These are phyloP conservation scores for Lineolata rhizophorae DNA, from an alignment of 495 filamentous ascomycete genomes.

Conservation along the genomic window DNA sequence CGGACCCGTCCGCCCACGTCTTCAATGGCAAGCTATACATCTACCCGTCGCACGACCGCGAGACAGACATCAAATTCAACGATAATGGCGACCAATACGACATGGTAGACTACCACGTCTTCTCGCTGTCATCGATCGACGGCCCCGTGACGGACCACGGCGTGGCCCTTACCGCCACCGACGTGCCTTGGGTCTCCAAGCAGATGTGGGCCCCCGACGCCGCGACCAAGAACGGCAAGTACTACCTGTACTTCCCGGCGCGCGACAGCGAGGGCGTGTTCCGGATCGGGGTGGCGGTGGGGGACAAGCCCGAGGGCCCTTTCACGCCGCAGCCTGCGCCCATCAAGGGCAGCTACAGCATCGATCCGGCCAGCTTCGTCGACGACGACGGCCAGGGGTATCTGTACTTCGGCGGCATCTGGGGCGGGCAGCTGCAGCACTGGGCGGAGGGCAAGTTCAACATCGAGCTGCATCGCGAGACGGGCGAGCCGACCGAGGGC, in stretches of 20 bases:
- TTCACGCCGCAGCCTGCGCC: slow-evolving; percentile 34
- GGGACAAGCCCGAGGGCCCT: slow-evolving; percentile 30
- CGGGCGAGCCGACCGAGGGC: slow-evolving; percentile 20
- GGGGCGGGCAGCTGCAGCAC: slow-evolving; percentile 49
- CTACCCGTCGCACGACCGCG: slow-evolving; percentile 44
- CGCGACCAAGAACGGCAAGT: slow-evolving; percentile 33
- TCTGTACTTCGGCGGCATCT: slow-evolving; percentile 43
- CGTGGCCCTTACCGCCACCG: slow-evolving; percentile 25
- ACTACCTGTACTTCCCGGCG: slow-evolving; percentile 43
- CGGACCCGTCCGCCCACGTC: slow-evolving; percentile 44
- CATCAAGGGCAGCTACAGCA: slow-evolving; percentile 35
- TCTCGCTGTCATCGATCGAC: slow-evolving; percentile 27
- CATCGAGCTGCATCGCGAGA: slow-evolving; percentile 28
- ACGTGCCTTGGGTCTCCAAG: slow-evolving; percentile 40
- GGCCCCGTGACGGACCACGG: slow-evolving; percentile 35
- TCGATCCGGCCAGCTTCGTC: slow-evolving; percentile 42
- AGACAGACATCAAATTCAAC: slow-evolving; percentile 39
- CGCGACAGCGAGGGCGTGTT: slow-evolving; percentile 36
- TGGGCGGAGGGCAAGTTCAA: slow-evolving; percentile 29
- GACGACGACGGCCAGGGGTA: slow-evolving; percentile 38
- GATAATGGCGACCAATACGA: slow-evolving; percentile 70
- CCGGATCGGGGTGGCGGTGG: slow-evolving; percentile 38
- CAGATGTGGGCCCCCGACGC: slow-evolving; percentile 46
- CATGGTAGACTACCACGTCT: slow-evolving; percentile 53
- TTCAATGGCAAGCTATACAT: slow-evolving; percentile 39